Percentiles rank a stretch among this genome's conserved stretches.
These are phyloP conservation scores for Fraxinus baroniana DNA, from an alignment of 305 asterid species.

Conservation along the genomic window DNA sequence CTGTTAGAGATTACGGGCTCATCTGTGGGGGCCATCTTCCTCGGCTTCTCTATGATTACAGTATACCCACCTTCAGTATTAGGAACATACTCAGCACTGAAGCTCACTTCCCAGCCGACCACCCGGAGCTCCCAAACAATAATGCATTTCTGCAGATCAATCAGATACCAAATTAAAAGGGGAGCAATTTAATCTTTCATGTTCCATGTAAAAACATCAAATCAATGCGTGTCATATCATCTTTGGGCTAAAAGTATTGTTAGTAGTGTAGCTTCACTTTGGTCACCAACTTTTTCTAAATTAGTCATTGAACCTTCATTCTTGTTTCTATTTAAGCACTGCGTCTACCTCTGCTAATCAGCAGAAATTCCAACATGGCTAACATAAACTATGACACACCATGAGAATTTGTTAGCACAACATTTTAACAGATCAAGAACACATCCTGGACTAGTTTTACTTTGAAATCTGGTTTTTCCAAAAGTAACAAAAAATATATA, in stretches of 20 bases:
- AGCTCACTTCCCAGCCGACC: conserved; percentile 91
- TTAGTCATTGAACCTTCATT: background rate
- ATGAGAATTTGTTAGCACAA: background rate
- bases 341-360: background rate
- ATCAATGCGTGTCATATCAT: background rate
- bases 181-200: background rate
- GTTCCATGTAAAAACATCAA: background rate
- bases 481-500: background rate
- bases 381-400: background rate
- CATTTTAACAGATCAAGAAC: background rate
- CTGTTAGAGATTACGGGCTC: conserved; percentile 63
- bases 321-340: background rate
- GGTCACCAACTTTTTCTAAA: background rate
- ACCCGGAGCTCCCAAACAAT: conserved; percentile 94
- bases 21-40: conserved; percentile 60
- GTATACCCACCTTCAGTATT: conserved; percentile 53
- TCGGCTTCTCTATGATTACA: conserved; percentile 63
- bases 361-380: background rate
- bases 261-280: background rate
- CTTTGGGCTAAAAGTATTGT: background rate
- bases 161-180: conserved; percentile 10
- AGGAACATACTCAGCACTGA: conserved; percentile 82
- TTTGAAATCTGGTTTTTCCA: background rate
- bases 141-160: conserved; percentile 58
- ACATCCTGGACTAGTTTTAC: background rate